A percentile compares a stretch with the other conserved stretches of the same genome.
These are phyloP conservation scores for Eimeria necatrix DNA, from an alignment of 169 alveolate genomes.

Conservation along the genomic window DNA sequence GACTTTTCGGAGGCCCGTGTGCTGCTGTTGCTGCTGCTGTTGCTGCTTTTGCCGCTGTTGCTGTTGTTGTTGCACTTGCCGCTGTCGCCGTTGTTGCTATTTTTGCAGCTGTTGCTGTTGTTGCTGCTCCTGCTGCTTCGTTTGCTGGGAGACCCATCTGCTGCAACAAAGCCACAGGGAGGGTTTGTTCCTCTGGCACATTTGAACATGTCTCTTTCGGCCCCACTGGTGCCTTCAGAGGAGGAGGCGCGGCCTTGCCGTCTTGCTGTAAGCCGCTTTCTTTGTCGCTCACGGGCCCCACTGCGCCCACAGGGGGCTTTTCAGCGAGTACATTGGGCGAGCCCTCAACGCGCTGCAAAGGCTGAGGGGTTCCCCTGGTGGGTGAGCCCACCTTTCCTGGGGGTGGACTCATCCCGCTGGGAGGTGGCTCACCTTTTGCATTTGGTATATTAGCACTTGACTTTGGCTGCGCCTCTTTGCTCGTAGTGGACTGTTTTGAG, in stretches of 20 bases:
- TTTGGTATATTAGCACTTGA: no score
- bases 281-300: no score
- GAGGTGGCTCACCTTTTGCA: no score
- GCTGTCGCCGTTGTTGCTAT: background rate
- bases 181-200: background rate
- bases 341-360: no score
- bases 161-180: constrained; percentile 21
- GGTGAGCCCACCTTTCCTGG: no score
- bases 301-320: no score
- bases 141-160: constrained; percentile 4
- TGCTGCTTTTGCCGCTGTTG: constrained; percentile 39
- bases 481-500: no score
- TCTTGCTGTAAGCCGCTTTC: no score
- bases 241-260: constrained; percentile 3
- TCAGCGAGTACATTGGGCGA: no score
- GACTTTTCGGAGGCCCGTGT: background rate
- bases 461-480: no score
- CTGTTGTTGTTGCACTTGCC: background rate
- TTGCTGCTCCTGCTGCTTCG: background rate
- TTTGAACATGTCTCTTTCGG: background rate
- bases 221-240: background rate
- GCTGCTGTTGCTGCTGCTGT: background rate
- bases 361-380: no score
- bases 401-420: no score
- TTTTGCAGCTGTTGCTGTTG: background rate